These are phyloP conservation scores for Durio zibethinus DNA, from an alignment of 345 rosid genomes.

Conservation along the genomic window DNA sequence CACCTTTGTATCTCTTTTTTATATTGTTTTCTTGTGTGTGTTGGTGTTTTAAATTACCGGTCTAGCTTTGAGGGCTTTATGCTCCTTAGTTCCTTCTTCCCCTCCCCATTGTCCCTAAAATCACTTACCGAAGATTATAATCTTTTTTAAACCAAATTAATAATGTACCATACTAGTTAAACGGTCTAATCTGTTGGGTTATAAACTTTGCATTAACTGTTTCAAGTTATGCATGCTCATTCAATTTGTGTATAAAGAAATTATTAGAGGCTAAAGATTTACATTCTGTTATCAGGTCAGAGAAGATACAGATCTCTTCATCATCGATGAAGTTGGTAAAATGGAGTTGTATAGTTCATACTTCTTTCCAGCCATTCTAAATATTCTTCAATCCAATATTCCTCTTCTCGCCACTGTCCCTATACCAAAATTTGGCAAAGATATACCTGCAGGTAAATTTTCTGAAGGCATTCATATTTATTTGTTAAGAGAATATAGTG, in stretches of 20 bases:
- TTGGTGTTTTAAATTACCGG: too few relatives aligned
- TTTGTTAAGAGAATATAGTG: not conserved
- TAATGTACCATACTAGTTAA: not conserved
- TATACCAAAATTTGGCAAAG: constrained; percentile 49
- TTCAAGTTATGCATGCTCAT: not conserved
- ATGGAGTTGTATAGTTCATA: constrained; percentile 69
- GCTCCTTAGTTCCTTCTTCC: not conserved
- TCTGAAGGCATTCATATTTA: not conserved
- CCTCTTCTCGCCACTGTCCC: constrained; percentile 64
- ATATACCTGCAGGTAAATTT: constrained; percentile 55
- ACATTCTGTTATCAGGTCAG: constrained; percentile 37
- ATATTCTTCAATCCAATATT: constrained; percentile 51
- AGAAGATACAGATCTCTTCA: constrained; percentile 55
- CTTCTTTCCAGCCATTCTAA: constrained; percentile 65
- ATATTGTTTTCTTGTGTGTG: too few relatives aligned
- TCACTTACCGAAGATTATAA: not conserved
- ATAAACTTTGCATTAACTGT: not conserved
- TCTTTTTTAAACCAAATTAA: not conserved
- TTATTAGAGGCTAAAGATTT: not conserved
- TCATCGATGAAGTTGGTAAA: constrained; percentile 73
- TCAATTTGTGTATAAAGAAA: not conserved
- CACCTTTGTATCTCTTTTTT: too few relatives aligned
- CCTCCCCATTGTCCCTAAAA: not conserved
- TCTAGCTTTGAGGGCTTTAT: not conserved
- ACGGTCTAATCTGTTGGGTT: not conserved